Base-by-base conservation (phyloP, 805 yeast species). In the Pichia kluyveri region DNA sequence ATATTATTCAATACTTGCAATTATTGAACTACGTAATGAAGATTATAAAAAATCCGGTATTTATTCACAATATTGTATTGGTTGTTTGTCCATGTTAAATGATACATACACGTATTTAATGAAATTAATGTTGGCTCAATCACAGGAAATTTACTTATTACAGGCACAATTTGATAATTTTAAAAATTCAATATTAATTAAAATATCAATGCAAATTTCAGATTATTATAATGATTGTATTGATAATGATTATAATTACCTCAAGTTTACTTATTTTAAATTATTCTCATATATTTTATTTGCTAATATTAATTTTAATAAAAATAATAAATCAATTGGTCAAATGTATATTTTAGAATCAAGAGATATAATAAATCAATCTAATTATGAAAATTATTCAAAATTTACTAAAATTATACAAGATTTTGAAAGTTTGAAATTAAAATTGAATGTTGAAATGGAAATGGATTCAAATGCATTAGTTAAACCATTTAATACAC, bases 91-190 rank as follows among this genome's bases (percentile, higher is more conserved):
- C 2, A 7, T 32, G 11, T 15, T 32, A 32, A 12, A 15, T 14
- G n/a, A 14, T 14, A 7, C 2, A 8, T 32, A 32, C 8, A 5
- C 8, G 8, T 2, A 32, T 15, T 40, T 19, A 11, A 37, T 15
- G 6, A 39, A 15, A 14, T 15, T 42, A 14, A 28, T 47, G 41
- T 59, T 85, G 38, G 93, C 95, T 0, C 96, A 87, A 57, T 93
- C 96, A 0, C 96, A 89, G 63, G 96, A 90, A 59, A 73, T 79
- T 12, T 79, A 83, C 44, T 89, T 96, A 96, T 79, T 76, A 43
- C 81, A 82, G 56, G 88, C 96, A 0, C 63, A 70, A 0, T 61
- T 66, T 38, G 68, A 64, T 23, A 67, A 69, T 12, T 58, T 77
- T 56, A 83, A 80, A 55, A 80, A 84, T 57, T 67, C 82, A 0